Base-by-base conservation (phyloP, 345 rosid species). In the Rhodamnia rubescens region DNA sequence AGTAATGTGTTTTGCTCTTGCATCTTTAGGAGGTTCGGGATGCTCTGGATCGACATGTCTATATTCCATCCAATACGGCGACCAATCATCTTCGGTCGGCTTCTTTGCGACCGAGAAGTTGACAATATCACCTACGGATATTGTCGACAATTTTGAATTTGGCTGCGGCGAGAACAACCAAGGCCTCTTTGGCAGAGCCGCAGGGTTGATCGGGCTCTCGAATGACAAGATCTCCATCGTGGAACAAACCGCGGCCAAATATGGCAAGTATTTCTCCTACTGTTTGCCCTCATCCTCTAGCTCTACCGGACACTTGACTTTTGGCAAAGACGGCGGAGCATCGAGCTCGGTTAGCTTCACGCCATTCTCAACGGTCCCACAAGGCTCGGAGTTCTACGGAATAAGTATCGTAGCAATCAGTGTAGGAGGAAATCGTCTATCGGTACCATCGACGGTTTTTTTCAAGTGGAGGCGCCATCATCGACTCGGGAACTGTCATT, bases 401-500 rank as follows among this genome's bases (percentile, higher is more conserved):
- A 51, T 91, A 27, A 83, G 22, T 82, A 59, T 89, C 20, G 78
- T 40, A 8, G 90, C 83, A 7, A 84, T 88, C 0, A 83, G 24
- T 7, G 88, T 89, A 3, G 88, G 32, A 8, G 89, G 88, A 47
- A n/a, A 29, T n/a, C 69, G 24, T 14, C 81, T 91, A 24, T n/a
- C 78, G 0, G 49, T 90, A 13, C 50, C 84, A 1, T 53, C 44
- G 21, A 86, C 85, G 1, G 53, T 82, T 44, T 87, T n/a, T 84
- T 40, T 47, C 86, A 1, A 54, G 24, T 2, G 44, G 85, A 3
- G 88, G 88, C 4, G 47, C 88, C 6, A 42, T 88, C 51, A 85
- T 90, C 9, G 93, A 90, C 81, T 90, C 92, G 1, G 92, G 92
- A 59, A 88, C 89, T 6, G 85, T 84, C 42, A 85, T 89, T 54